A percentile compares a stretch with the other conserved stretches of the same genome.
Evolutionary conservation across 1,139 yeast genomes (phyloP).

Genomic region (Candida tetrigidarum): DNA sequence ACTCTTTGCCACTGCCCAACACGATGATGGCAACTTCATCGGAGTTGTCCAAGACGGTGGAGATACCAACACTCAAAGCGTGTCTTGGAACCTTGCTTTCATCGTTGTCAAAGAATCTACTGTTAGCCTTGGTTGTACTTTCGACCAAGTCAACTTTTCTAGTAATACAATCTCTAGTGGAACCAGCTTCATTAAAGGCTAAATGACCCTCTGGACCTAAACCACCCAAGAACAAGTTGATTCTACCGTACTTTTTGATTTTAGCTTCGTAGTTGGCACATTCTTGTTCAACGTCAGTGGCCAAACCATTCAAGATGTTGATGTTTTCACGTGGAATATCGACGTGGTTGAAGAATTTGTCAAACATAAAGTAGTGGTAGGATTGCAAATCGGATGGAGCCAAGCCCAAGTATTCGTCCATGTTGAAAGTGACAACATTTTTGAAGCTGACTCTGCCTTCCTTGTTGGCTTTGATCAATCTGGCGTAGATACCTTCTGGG

Average conservation of each 20-base stretch:
- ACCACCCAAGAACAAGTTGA: slow-evolving; percentile 63
- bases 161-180: slow-evolving; percentile 49
- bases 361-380: slow-evolving; percentile 64
- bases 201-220: slow-evolving; percentile 69
- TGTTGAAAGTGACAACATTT: slow-evolving; percentile 63
- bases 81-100: slow-evolving; percentile 52
- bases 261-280: slow-evolving; percentile 55
- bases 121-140: slow-evolving; percentile 60
- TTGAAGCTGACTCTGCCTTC: slow-evolving; percentile 50
- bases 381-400: slow-evolving; percentile 55
- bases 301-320: slow-evolving; percentile 58
- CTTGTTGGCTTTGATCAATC: slow-evolving; percentile 50
- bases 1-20: slow-evolving; percentile 46
- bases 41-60: slow-evolving; percentile 63
- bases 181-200: slow-evolving; percentile 67
- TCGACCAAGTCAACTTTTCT: slow-evolving; percentile 54
- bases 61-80: slow-evolving; percentile 64
- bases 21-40: slow-evolving; percentile 56
- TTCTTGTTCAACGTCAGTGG: slow-evolving; percentile 50
- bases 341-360: slow-evolving; percentile 61
- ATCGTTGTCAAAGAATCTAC: slow-evolving; percentile 56
- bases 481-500: slow-evolving; percentile 60
- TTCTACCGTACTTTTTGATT: slow-evolving; percentile 54
- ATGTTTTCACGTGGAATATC: slow-evolving; percentile 60
- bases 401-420: slow-evolving; percentile 64